These are phyloP conservation scores for Metschnikowia anglica DNA, from an alignment of 805 yeast species.

Conservation along the genomic window DNA sequence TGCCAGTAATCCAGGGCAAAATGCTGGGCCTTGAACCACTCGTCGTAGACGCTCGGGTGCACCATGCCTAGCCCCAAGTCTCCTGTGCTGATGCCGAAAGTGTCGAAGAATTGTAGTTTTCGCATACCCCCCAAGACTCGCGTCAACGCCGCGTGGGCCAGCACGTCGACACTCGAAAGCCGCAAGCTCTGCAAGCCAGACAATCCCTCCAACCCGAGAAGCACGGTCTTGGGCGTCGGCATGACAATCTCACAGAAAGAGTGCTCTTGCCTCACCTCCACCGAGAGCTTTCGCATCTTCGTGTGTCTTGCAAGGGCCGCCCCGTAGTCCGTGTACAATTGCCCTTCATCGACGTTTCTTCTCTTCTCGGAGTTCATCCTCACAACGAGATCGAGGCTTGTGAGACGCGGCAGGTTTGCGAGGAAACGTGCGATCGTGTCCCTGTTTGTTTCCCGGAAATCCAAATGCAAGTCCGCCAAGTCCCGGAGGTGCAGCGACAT, in stretches of 20 bases:
- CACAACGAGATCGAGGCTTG: conserved; percentile 40
- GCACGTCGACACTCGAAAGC: conserved; percentile 31
- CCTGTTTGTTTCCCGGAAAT: conserved; percentile 40
- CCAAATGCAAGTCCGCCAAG: conserved; percentile 34
- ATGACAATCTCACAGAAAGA: conserved; percentile 30
- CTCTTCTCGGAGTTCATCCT: conserved; percentile 37
- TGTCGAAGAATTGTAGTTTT: conserved; percentile 36
- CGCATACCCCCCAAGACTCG: conserved; percentile 27
- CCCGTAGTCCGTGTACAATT: conserved; percentile 18
- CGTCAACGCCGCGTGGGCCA: conserved; percentile 13
- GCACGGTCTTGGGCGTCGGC: conserved; percentile 22
- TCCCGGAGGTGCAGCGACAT: conserved; percentile 27
- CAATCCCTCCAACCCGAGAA: conserved; percentile 19
- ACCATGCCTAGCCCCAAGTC: conserved; percentile 54
- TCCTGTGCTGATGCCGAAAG: conserved; percentile 51
- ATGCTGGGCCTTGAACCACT: conserved; percentile 57
- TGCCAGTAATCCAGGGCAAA: conserved; percentile 44
- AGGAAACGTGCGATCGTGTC: conserved; percentile 44
- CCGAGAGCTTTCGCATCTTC: conserved; percentile 32
- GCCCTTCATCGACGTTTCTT: conserved; percentile 5
- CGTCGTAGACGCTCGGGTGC: conserved; percentile 55
- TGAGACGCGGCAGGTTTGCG: conserved; percentile 22
- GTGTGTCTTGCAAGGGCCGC: conserved; percentile 23
- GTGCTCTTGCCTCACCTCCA: conserved; percentile 43
- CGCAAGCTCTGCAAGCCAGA: conserved; percentile 37